Conservation (phyloP, 306 rosid species). For the Biancaea sappan region DNA sequence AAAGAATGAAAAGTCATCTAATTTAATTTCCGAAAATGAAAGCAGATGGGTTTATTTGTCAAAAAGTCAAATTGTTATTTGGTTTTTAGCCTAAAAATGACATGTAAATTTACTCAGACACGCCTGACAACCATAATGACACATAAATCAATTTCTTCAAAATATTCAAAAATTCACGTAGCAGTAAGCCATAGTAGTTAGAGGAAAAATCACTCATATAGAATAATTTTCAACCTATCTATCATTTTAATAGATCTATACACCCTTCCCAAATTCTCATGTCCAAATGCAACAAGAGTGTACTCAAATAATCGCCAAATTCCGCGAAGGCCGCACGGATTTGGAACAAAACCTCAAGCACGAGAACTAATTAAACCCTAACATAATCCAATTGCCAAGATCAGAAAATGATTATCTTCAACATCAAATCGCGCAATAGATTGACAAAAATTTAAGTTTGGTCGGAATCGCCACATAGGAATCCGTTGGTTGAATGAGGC, state of each 20-base stretch:
- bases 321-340: not conserved
- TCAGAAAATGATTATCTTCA: not conserved
- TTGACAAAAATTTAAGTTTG: not conserved
- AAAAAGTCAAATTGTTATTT: not conserved
- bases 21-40: not conserved
- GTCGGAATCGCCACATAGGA: not conserved
- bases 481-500: not conserved
- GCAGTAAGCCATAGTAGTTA: not conserved
- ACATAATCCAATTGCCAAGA: not conserved
- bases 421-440: not conserved
- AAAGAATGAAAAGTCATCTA: not conserved
- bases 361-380: slow-evolving; percentile 35
- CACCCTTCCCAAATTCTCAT: not conserved
- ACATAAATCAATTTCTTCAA: not conserved
- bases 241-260: slow-evolving; percentile 15
- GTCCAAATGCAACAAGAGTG: not conserved
- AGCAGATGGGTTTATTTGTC: not conserved
- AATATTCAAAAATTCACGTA: not conserved
- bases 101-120: not conserved
- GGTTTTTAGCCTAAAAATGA: not conserved
- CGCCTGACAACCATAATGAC: not conserved
- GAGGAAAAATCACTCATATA: not conserved
- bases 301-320: not conserved
- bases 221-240: not conserved
- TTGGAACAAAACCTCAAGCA: not conserved